Evolutionary conservation across 352 stramenopile genomes (phyloP), one percentile per base, ranked within the genome.

Genomic region (Pythium brassicae): DNA sequence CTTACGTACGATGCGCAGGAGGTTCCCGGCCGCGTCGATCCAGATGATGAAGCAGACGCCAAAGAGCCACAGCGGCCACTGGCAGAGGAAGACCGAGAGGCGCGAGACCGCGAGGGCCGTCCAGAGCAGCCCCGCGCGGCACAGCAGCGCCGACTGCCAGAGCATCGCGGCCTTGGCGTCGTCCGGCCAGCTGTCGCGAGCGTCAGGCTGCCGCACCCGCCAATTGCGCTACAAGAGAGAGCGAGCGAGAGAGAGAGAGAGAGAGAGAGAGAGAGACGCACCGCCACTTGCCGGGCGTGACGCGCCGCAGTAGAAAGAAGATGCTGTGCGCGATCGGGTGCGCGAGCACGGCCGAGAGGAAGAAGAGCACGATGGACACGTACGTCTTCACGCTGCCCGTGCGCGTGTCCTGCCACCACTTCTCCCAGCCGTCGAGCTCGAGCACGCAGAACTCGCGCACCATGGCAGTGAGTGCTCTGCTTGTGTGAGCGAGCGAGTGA

Each of bases 111-210:
- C 25, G 37, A 91, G 62, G 25, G 78, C 71, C 53, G 86, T 86
- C 78, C 81, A 91, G 42, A 89, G 53, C 10, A 91, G 65, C n/a
- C 76, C 78, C 0, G 62, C 75, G 39, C 81, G 76, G 53, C 72
- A 89, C 25, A 91, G 49, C 11, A 89, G 73, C 56, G 77, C 63
- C 12, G 78, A 89, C 64, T 89, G 78, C 81, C 81, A 91, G 73
- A 84, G 82, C 75, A 86, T 87, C 50, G 89, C 74, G 49, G 20
- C 39, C 25, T 60, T 65, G 26, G 78, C 78, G 37, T 91, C 78
- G 50, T 88, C 66, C 0, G 81, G 76, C 81, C 80, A 90, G 19
- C 80, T 86, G 53, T n/a, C 26, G 23, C 23, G 8, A 6, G 34
- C 17, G 19, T 45, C 12, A 40, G 34, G 14, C 34, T 4, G 6